Base-by-base conservation (phyloP, 352 stramenopile species). In the Pythium diclinum region DNA sequence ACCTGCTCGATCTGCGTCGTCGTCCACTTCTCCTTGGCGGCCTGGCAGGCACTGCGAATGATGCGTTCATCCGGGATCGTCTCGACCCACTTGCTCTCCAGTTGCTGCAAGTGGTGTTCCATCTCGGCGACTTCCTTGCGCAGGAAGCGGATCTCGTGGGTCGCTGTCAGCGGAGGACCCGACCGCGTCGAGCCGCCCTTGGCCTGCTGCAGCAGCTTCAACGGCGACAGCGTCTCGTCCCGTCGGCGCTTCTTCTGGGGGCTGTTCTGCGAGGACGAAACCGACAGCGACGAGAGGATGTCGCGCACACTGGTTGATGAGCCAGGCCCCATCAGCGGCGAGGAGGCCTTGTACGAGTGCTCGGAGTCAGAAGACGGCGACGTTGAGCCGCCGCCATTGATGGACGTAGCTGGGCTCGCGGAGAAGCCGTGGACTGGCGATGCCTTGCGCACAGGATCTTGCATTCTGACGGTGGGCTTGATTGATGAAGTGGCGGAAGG, bases 1-100 rank as follows among this genome's bases (percentile, higher is more conserved):
- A 85, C 61, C 36, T 73, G 56, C 30, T 89, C 80, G 3, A 81
- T 66, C 52, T 87, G 68, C 8, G 68, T 58, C 0, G 75, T 78
- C 10, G 77, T 70, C 78, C 78, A 89, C 58, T 85, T 87, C 59
- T 73, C 54, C 56, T 86, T 85, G 59, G 78, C 78, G 9, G 78
- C 71, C 4, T 73, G 61, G 40, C 79, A 86, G 10, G 80, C 80
- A 36, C 49, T 44, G 23, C 74, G 28, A 17, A 83, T 69, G 25
- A 87, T 55, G 6, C 25, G 13, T 13, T 61, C 55, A 34, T 81
- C 69, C 0, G 74, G 80, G 3, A 87, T 68, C 9, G 57, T n/a
- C 30, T 70, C 23, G 25, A 71, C 66, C 80, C 80, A 89, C 40
- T 80, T 81, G n/a, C 42, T 30, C 49, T 78, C 72, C 4, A 89